Evolutionary conservation across 495 filamentous ascomycete species (phyloP).

Genomic region (Tuber melanosporum): DNA sequence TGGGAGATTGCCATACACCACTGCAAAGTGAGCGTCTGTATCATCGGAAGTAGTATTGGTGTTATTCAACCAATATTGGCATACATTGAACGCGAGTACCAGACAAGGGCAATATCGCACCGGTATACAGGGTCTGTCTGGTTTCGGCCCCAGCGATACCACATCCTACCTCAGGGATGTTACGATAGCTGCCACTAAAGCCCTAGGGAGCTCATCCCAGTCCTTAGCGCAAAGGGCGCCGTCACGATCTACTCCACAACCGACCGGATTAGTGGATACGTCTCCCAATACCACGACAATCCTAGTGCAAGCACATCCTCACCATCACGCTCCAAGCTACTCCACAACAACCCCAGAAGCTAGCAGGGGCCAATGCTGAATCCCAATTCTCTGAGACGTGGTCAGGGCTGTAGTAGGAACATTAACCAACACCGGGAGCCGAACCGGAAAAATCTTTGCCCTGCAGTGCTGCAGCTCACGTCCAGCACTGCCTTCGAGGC

Average conservation of each 20-base stretch:
- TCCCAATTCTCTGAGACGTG: constrained; percentile 62
- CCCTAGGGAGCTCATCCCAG: constrained; percentile 47
- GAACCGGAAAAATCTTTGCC: too few relatives aligned
- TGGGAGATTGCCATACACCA: constrained; percentile 65
- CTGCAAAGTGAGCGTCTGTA: constrained; percentile 52
- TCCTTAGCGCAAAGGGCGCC: constrained; percentile 43
- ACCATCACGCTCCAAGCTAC: constrained; percentile 63
- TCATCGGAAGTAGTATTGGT: constrained; percentile 42
- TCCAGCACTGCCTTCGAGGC: too few relatives aligned
- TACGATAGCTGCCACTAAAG: constrained; percentile 17
- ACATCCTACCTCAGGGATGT: constrained; percentile 45
- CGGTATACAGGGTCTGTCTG: constrained; percentile 60
- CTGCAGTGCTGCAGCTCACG: too few relatives aligned
- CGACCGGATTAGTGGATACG: constrained; percentile 57
- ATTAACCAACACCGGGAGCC: too few relatives aligned
- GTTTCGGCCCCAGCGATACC: constrained; percentile 65
- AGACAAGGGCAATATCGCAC: constrained; percentile 58
- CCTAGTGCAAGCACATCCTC: constrained; percentile 43
- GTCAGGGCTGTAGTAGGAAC: constrained; percentile 48
- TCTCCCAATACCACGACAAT: constrained; percentile 63
- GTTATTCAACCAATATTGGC: constrained; percentile 55
- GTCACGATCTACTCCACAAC: constrained; percentile 53
- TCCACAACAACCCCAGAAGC: constrained; percentile 50
- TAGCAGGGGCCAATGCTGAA: constrained; percentile 62
- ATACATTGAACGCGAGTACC: constrained; percentile 64